phyloP scores from a whole-genome alignment of 1,284 basidiomycete species.

The Agroathelia rolfsii region DNA sequence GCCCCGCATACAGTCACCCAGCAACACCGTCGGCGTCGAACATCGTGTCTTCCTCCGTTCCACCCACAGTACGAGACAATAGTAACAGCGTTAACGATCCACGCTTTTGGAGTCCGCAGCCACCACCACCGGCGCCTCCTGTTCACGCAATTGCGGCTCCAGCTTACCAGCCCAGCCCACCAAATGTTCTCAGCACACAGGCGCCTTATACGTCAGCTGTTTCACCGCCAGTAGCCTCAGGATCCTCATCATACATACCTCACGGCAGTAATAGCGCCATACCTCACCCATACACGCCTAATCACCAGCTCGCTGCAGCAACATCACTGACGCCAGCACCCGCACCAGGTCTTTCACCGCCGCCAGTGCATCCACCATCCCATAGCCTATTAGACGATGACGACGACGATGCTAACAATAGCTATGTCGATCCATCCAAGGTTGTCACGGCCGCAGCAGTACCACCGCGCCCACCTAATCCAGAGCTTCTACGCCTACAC shows the following conservation, averaged over 20 bases:
- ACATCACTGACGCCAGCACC: constrained; percentile 21
- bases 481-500: constrained; percentile 80
- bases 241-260: too few relatives aligned
- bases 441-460: constrained; percentile 27
- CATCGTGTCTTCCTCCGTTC: too few relatives aligned
- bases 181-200: too few relatives aligned
- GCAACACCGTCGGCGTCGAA: too few relatives aligned
- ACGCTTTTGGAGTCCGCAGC: too few relatives aligned
- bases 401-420: constrained; percentile 25
- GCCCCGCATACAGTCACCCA: too few relatives aligned
- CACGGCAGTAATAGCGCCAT: constrained; percentile 12
- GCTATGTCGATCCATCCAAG: constrained; percentile 6
- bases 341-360: constrained; percentile 15
- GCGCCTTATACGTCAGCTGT: too few relatives aligned
- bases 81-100: too few relatives aligned
- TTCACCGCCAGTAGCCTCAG: constrained; percentile 9
- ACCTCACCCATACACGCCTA: constrained; percentile 23
- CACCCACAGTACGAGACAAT: too few relatives aligned
- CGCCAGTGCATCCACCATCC: constrained; percentile 21
- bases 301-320: constrained; percentile 47
- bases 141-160: too few relatives aligned
- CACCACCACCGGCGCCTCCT: too few relatives aligned
- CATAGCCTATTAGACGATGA: constrained; percentile 45
- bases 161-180: too few relatives aligned
- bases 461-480: constrained; percentile 84